Percentiles rank a stretch among this genome's conserved stretches.
These are phyloP conservation scores for Beauveria brongniartii DNA, from an alignment of 2,329 filamentous ascomycete genomes.

Conservation along the genomic window DNA sequence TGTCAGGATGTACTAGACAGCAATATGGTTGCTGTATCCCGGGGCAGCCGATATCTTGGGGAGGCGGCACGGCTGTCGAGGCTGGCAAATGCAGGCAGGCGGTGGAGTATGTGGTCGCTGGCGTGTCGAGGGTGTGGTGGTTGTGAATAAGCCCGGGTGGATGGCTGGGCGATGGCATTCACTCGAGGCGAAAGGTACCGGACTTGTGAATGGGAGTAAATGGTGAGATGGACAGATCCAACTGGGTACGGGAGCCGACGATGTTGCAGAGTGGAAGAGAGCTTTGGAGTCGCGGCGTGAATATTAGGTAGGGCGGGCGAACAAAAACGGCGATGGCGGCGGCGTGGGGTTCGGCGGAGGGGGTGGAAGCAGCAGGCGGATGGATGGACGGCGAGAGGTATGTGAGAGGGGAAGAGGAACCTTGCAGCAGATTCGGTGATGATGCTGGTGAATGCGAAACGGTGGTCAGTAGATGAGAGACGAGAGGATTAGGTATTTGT, in stretches of 20 bases:
- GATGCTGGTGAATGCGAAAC: too few relatives aligned
- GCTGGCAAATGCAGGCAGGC: neutral
- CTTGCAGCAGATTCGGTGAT: too few relatives aligned
- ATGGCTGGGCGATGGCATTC: too few relatives aligned
- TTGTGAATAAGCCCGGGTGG: neutral
- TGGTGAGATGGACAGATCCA: too few relatives aligned
- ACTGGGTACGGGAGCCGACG: neutral
- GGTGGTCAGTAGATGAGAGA: too few relatives aligned
- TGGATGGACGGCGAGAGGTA: neutral
- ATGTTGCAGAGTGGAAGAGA: neutral
- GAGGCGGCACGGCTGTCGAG: neutral
- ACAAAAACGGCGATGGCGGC: constrained; percentile 9
- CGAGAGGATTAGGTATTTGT: too few relatives aligned
- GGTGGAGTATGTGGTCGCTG: neutral
- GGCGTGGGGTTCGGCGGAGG: constrained; percentile 8
- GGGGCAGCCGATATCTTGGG: neutral
- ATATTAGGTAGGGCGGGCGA: neutral
- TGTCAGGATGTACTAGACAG: neutral
- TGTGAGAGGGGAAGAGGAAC: neutral
- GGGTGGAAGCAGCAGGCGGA: neutral
- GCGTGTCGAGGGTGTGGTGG: neutral
- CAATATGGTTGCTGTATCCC: neutral
- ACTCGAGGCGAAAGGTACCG: too few relatives aligned
- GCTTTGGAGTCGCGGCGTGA: neutral
- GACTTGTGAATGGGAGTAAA: neutral